A percentile compares a stretch with the other conserved stretches of the same genome.
These are phyloP conservation scores for Citrus unshiu DNA, from an alignment of 345 rosid species.

Conservation along the genomic window DNA sequence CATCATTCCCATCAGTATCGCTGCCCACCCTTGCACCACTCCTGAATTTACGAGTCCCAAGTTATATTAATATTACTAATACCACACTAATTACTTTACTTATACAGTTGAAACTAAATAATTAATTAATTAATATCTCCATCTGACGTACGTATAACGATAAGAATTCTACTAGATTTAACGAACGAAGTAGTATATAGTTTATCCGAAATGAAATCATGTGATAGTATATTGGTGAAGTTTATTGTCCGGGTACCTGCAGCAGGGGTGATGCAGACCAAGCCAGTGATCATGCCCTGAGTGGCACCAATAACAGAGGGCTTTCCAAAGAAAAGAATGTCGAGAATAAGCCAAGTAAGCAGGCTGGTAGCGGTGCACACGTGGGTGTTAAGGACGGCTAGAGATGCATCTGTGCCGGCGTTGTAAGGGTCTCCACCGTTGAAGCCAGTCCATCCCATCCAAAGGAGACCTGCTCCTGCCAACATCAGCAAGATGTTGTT, in stretches of 20 bases:
- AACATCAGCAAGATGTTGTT: slow-evolving; percentile 63
- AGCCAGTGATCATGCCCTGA: slow-evolving; percentile 67
- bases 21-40: slow-evolving; percentile 79
- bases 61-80: no score
- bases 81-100: no score
- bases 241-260: slow-evolving; percentile 29
- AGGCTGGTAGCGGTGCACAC: slow-evolving; percentile 71
- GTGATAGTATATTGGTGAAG: no score
- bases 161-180: no score
- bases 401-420: slow-evolving; percentile 48
- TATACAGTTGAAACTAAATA: no score
- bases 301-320: slow-evolving; percentile 65
- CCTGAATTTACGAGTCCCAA: slow-evolving; percentile 22
- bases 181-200: no score
- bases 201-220: no score
- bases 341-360: slow-evolving; percentile 67
- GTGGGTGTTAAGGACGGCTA: slow-evolving; percentile 71
- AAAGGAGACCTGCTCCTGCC: slow-evolving; percentile 63
- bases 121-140: no score
- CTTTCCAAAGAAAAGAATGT: slow-evolving; percentile 59
- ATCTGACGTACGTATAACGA: no score
- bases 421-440: slow-evolving; percentile 65
- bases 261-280: slow-evolving; percentile 60
- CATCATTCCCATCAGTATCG: slow-evolving; percentile 55
- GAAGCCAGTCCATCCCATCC: slow-evolving; percentile 83